These are phyloP conservation scores for Peziza echinospora DNA, from an alignment of 495 filamentous ascomycete genomes.

Conservation along the genomic window DNA sequence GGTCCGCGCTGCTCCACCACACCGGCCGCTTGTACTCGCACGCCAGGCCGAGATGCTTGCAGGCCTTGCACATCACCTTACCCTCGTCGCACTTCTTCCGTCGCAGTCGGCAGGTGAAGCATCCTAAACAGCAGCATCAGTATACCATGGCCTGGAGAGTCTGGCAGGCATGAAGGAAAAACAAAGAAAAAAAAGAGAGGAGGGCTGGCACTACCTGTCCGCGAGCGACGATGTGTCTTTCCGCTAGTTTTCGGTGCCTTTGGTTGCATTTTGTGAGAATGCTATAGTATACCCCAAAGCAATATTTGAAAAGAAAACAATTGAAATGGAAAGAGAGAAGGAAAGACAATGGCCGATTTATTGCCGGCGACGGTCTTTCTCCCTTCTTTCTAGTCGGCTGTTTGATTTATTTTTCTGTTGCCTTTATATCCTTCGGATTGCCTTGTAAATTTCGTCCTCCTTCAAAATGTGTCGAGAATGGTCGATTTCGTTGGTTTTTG, in stretches of 20 bases:
- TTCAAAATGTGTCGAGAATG: no score
- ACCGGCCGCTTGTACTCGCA: conserved; percentile 93
- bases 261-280: conserved; percentile 25
- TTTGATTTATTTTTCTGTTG: no score
- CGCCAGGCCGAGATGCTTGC: conserved; percentile 60
- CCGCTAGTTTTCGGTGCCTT: conserved; percentile 37
- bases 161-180: background rate
- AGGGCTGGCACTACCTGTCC: conserved; percentile 85
- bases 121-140: conserved; percentile 50
- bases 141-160: background rate
- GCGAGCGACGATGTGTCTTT: conserved; percentile 80
- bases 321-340: no score
- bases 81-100: conserved; percentile 97
- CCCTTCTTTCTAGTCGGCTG: no score
- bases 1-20: conserved; percentile 90
- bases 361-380: no score
- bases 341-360: no score
- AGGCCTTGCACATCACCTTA: conserved; percentile 65
- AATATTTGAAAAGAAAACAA: no score
- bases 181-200: background rate
- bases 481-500: no score
- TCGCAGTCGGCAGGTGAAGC: conserved; percentile 87
- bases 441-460: no score
- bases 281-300: no score
- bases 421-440: no score